phyloP scores from a whole-genome alignment of 768 basidiomycete species.

The Gyrodon lividus region DNA sequence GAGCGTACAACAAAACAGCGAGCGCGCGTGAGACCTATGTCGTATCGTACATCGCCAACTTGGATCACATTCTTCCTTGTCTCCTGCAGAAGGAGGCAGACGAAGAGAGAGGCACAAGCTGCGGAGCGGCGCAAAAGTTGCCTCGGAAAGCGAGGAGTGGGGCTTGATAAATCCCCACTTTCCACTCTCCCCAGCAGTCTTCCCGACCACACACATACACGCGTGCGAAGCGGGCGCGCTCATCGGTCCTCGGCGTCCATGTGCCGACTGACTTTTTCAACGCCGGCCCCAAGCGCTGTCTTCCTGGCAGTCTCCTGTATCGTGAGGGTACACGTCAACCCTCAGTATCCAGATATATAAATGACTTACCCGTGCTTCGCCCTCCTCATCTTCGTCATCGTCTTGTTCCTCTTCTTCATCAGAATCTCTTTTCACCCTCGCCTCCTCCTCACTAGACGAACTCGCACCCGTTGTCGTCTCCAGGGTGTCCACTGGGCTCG shows the following conservation, averaged over 20 bases:
- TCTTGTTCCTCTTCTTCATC: constrained; percentile 18
- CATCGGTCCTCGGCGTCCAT: constrained; percentile 21
- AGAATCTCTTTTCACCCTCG: constrained; percentile 2
- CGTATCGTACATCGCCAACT: neutral
- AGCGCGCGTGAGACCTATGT: neutral
- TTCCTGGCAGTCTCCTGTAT: constrained; percentile 28
- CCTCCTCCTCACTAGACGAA: constrained; percentile 15
- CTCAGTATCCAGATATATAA: no score
- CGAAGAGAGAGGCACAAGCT: constrained; percentile 1
- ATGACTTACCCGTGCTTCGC: constrained; percentile 19
- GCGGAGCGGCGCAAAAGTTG: constrained; percentile 1
- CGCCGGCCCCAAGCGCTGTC: constrained; percentile 34
- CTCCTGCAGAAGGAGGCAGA: no score
- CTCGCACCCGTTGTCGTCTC: constrained; percentile 5
- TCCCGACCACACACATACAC: neutral
- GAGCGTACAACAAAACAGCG: neutral
- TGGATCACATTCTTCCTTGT: neutral
- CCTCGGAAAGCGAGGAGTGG: constrained; percentile 11
- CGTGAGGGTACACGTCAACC: neutral
- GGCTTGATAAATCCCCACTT: constrained; percentile 4
- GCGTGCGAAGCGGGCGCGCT: neutral
- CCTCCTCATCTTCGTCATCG: constrained; percentile 20
- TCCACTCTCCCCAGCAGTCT: constrained; percentile 3
- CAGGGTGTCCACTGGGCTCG: constrained; percentile 12
- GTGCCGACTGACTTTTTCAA: constrained; percentile 38